These are phyloP conservation scores for Pseudogymnoascus sp. DNA, from an alignment of 2,329 filamentous ascomycete species.

Conservation along the genomic window DNA sequence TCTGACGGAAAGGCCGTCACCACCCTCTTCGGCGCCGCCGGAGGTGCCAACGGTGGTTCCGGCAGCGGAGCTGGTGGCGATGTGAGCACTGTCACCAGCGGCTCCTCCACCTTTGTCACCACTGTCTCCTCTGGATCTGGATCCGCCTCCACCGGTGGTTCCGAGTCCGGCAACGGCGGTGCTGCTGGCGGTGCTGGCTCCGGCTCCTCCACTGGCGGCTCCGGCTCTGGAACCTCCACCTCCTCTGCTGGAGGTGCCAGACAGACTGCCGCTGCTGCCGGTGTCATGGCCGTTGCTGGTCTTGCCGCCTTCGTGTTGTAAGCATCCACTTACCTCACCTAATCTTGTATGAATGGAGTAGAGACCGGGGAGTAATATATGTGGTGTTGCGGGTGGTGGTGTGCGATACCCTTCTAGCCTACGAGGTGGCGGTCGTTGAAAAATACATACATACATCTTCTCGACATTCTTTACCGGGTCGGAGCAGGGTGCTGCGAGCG, in stretches of 20 bases:
- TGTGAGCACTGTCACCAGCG: conserved; percentile 21
- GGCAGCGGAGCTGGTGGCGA: conserved; percentile 18
- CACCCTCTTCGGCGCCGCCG: background rate
- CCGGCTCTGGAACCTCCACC: conserved; percentile 15
- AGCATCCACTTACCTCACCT: background rate
- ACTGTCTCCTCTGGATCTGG: conserved; percentile 18
- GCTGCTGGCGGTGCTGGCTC: conserved; percentile 16
- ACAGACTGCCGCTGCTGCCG: conserved; percentile 6
- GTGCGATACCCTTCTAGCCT: conserved; percentile 9
- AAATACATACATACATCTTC: conserved; percentile 5
- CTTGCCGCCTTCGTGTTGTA: conserved; percentile 12
- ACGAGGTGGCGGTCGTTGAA: background rate
- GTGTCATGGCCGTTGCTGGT: conserved; percentile 10
- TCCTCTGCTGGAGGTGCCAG: conserved; percentile 13
- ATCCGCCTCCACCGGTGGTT: background rate
- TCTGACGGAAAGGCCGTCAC: background rate
- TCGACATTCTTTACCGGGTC: conserved; percentile 3
- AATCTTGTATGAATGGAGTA: conserved; percentile 1
- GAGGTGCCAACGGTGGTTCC: background rate
- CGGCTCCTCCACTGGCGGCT: conserved; percentile 15
- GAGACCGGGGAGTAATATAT: background rate
- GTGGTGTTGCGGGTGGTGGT: background rate
- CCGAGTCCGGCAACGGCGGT: background rate
- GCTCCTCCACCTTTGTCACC: conserved; percentile 20
- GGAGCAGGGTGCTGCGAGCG: background rate